These are phyloP conservation scores for Eremomyces bilateralis DNA, from an alignment of 495 filamentous ascomycete genomes.

Conservation along the genomic window DNA sequence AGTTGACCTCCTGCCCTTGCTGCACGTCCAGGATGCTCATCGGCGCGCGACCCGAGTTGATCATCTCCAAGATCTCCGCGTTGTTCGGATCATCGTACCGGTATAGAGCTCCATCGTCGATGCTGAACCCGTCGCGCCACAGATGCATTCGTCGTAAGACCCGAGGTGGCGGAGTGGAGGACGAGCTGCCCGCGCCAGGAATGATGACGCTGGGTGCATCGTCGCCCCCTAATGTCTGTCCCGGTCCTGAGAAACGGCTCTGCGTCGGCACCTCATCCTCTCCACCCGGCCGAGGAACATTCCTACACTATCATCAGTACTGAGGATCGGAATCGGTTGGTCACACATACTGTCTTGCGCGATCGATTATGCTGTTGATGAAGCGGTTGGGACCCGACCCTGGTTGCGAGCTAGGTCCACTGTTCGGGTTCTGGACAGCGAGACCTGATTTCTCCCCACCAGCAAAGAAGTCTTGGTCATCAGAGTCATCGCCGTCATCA, in stretches of 20 bases:
- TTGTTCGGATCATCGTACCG: constrained; percentile 78
- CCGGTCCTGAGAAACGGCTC: constrained; percentile 53
- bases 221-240: constrained; percentile 77
- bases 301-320: constrained; percentile 20
- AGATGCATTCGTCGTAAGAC: constrained; percentile 60
- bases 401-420: constrained; percentile 20
- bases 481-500: constrained; percentile 36
- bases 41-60: constrained; percentile 70
- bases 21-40: constrained; percentile 74
- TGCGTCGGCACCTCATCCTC: constrained; percentile 29
- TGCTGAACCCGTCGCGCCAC: constrained; percentile 85
- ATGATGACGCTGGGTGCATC: constrained; percentile 56
- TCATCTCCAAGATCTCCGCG: constrained; percentile 57
- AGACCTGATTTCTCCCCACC: constrained; percentile 93
- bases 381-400: too few relatives aligned
- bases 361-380: constrained; percentile 59
- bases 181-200: constrained; percentile 28
- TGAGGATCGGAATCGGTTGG: too few relatives aligned
- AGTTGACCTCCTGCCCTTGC: constrained; percentile 69
- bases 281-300: constrained; percentile 32
- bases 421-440: constrained; percentile 73
- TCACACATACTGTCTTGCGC: constrained; percentile 46
- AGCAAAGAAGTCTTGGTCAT: constrained; percentile 66
- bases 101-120: constrained; percentile 83
- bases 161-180: constrained; percentile 20